Percentiles rank a stretch among this genome's conserved stretches.
These are phyloP conservation scores for Leccinum boreale DNA, from an alignment of 768 basidiomycete genomes.

Conservation along the genomic window DNA sequence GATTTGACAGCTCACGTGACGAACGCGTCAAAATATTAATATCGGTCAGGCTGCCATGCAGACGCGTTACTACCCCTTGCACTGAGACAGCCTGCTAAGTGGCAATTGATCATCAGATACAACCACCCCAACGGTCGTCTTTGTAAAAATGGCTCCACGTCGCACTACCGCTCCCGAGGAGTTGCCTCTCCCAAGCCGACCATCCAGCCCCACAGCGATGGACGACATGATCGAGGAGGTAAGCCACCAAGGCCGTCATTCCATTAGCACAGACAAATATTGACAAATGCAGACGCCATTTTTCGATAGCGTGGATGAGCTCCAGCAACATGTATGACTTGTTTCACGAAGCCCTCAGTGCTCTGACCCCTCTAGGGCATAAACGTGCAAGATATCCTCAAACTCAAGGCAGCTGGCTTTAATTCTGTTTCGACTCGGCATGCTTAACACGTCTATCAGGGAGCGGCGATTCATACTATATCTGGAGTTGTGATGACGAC, in stretches of 20 bases:
- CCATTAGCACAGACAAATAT: neutral
- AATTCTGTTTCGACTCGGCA: neutral
- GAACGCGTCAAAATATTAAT: too few relatives aligned
- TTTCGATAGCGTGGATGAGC: slow-evolving; percentile 81
- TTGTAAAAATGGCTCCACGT: too few relatives aligned
- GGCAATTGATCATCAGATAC: too few relatives aligned
- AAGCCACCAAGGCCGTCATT: neutral
- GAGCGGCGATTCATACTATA: slow-evolving; percentile 79
- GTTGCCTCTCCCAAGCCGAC: too few relatives aligned
- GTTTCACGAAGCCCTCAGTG: slow-evolving; percentile 5
- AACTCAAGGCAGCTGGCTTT: slow-evolving; percentile 65
- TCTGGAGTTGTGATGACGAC: slow-evolving; percentile 92
- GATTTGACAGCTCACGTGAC: too few relatives aligned
- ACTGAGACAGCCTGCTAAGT: too few relatives aligned
- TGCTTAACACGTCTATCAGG: slow-evolving; percentile 36
- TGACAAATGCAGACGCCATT: slow-evolving; percentile 44
- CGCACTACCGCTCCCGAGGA: too few relatives aligned
- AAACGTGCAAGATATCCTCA: slow-evolving; percentile 92
- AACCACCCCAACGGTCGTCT: too few relatives aligned
- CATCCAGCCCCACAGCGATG: neutral
- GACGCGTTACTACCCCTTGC: too few relatives aligned
- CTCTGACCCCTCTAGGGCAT: slow-evolving; percentile 60
- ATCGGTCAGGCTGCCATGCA: too few relatives aligned
- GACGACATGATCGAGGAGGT: slow-evolving; percentile 49
- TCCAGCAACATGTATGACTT: slow-evolving; percentile 68